Percentiles rank a stretch among this genome's conserved stretches.
Evolutionary conservation across 768 basidiomycete genomes (phyloP).

Genomic region (Kwoniella dendrophila): DNA sequence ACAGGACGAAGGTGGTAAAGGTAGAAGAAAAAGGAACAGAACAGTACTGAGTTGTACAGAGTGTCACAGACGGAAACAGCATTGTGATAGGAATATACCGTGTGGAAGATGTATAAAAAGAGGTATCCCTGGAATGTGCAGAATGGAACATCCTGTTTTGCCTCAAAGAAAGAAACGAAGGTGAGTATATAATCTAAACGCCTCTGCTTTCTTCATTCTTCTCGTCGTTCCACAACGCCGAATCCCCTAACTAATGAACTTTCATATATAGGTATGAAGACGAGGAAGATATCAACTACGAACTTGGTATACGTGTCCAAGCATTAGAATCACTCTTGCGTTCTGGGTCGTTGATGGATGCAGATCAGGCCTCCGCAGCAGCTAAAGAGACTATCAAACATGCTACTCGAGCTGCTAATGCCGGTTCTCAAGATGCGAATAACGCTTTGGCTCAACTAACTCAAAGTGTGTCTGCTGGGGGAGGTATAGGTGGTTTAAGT

Average conservation of each 20-base stretch:
- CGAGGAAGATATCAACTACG: slow-evolving; percentile 38
- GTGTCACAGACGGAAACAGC: slow-evolving; percentile 43
- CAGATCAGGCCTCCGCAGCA: slow-evolving; percentile 38
- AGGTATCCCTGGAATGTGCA: slow-evolving; percentile 48
- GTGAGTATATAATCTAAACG: too few species aligned
- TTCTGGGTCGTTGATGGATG: slow-evolving; percentile 42
- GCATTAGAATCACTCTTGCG: slow-evolving; percentile 48
- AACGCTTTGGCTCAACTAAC: slow-evolving; percentile 46
- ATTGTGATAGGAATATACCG: slow-evolving; percentile 53
- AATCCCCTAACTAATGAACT: background rate
- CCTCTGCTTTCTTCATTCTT: background rate
- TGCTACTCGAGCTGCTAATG: slow-evolving; percentile 41
- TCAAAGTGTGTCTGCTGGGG: slow-evolving; percentile 26
- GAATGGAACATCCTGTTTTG: slow-evolving; percentile 45
- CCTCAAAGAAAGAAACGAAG: slow-evolving; percentile 41
- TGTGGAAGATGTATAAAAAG: slow-evolving; percentile 51
- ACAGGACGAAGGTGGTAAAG: slow-evolving; percentile 22
- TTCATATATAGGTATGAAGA: slow-evolving; percentile 22
- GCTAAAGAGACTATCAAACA: slow-evolving; percentile 47
- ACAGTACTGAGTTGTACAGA: slow-evolving; percentile 40
- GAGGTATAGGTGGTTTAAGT: slow-evolving; percentile 37
- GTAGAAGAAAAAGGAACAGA: slow-evolving; percentile 47
- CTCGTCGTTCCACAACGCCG: background rate
- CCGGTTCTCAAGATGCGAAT: slow-evolving; percentile 38
- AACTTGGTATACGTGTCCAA: slow-evolving; percentile 41